phyloP scores from a whole-genome alignment of 2,329 filamentous ascomycete species.

The Pseudopithomyces chartarum region DNA sequence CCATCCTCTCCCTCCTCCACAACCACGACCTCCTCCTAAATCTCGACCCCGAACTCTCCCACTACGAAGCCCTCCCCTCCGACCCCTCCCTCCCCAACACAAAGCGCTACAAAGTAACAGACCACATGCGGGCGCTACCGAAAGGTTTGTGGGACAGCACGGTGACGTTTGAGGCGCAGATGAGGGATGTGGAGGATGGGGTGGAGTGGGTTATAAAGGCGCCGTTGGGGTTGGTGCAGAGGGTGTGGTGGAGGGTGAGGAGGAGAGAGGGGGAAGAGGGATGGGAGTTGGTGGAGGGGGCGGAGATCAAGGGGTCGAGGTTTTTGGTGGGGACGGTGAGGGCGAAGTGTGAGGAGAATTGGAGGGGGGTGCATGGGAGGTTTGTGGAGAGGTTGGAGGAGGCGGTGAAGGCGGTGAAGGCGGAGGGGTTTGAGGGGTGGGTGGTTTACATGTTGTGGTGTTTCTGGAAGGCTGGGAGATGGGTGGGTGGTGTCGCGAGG shows the following conservation, averaged over 20 bases:
- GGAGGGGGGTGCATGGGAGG: slow-evolving; percentile 37
- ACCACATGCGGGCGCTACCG: slow-evolving; percentile 43
- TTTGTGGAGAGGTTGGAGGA: slow-evolving; percentile 33
- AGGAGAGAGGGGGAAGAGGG: slow-evolving; percentile 26
- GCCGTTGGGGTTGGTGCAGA: slow-evolving; percentile 40
- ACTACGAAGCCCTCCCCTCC: slow-evolving; percentile 34
- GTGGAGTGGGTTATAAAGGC: slow-evolving; percentile 42
- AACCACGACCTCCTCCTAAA: slow-evolving; percentile 45
- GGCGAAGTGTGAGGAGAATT: slow-evolving; percentile 44
- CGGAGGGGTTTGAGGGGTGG: background rate
- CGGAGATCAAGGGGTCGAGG: slow-evolving; percentile 41
- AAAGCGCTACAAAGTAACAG: slow-evolving; percentile 45
- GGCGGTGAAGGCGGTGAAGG: background rate
- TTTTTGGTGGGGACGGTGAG: slow-evolving; percentile 42
- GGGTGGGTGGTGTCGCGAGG: no score
- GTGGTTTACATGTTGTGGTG: no score
- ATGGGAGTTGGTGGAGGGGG: slow-evolving; percentile 43
- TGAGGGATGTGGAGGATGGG: slow-evolving; percentile 41
- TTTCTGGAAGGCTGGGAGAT: no score
- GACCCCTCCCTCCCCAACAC: slow-evolving; percentile 26
- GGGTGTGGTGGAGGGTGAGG: slow-evolving; percentile 37
- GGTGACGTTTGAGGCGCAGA: slow-evolving; percentile 39
- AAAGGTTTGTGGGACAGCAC: slow-evolving; percentile 44
- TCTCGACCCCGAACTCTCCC: slow-evolving; percentile 42
- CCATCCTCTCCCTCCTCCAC: slow-evolving; percentile 31